Evolutionary conservation across 2,329 filamentous ascomycete species (phyloP).

Genomic region (Beauveria scarabaeidicola): DNA sequence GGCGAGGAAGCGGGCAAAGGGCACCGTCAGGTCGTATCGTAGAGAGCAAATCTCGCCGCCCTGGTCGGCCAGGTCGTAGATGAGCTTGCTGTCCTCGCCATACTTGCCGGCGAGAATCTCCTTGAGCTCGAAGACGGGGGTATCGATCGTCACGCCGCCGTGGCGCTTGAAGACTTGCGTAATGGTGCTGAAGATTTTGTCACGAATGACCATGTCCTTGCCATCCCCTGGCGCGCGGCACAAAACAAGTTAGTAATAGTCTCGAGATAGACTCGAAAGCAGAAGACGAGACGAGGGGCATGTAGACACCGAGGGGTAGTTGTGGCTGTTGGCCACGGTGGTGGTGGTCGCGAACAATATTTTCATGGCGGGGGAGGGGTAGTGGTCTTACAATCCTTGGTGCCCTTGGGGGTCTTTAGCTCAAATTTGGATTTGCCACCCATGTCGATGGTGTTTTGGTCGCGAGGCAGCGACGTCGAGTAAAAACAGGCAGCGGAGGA

Average conservation of each 20-base stretch:
- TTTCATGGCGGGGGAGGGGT: conserved; percentile 3
- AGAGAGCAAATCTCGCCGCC: conserved; percentile 69
- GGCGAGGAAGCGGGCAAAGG: conserved; percentile 85
- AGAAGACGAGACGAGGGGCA: background rate
- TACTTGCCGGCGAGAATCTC: conserved; percentile 86
- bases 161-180: conserved; percentile 75
- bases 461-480: background rate
- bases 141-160: conserved; percentile 72
- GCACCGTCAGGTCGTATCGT: conserved; percentile 81
- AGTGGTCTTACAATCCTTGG: conserved; percentile 59
- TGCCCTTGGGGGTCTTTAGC: conserved; percentile 86
- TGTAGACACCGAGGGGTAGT: background rate
- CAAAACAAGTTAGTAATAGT: background rate
- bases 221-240: conserved; percentile 48
- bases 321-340: background rate
- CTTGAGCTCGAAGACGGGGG: conserved; percentile 75
- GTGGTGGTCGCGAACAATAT: background rate
- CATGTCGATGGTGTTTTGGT: conserved; percentile 19
- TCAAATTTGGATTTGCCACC: conserved; percentile 47
- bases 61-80: conserved; percentile 81
- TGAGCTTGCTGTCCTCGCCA: conserved; percentile 85
- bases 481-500: background rate
- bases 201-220: conserved; percentile 69
- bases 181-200: conserved; percentile 71
- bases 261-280: background rate